A percentile compares a stretch with the other conserved stretches of the same genome.
phyloP scores from a whole-genome alignment of 1,139 yeast species.

The Kluyveromyces marxianus region DNA sequence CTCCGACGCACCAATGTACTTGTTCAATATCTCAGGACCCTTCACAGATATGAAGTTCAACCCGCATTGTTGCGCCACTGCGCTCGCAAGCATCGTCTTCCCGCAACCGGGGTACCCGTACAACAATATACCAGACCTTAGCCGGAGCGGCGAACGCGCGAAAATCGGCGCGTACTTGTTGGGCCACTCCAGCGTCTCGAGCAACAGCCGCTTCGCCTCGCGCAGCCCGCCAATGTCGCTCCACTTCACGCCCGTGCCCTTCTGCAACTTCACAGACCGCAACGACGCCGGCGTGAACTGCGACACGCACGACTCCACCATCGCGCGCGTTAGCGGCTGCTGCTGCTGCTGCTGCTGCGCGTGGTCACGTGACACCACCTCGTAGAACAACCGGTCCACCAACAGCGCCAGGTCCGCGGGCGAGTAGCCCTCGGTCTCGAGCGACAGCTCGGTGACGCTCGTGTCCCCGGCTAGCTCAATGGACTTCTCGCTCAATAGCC shows the following conservation, averaged over 20 bases:
- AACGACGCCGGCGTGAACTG: constrained; percentile 76
- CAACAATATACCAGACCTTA: constrained; percentile 80
- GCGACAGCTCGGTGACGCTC: constrained; percentile 63
- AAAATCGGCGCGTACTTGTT: constrained; percentile 92
- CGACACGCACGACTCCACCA: constrained; percentile 51
- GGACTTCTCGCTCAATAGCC: constrained; percentile 36
- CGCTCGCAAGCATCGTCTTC: constrained; percentile 85
- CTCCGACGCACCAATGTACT: constrained; percentile 96
- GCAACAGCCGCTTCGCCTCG: constrained; percentile 64
- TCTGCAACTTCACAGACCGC: constrained; percentile 81
- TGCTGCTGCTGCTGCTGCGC: too few relatives aligned
- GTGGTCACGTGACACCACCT: constrained; percentile 25
- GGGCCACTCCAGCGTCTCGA: constrained; percentile 96
- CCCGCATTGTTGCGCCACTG: constrained; percentile 92
- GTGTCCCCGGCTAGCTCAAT: constrained; percentile 33
- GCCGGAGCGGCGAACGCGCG: constrained; percentile 74
- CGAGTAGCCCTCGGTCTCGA: constrained; percentile 82
- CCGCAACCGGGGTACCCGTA: constrained; percentile 99
- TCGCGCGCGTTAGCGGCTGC: constrained; percentile 21
- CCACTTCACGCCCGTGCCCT: constrained; percentile 66
- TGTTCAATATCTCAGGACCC: constrained; percentile 93
- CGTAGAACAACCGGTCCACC: constrained; percentile 69
- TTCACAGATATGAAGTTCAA: constrained; percentile 87
- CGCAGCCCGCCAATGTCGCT: constrained; percentile 79
- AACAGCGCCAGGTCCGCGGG: constrained; percentile 74